These are phyloP conservation scores for Jacaranda mimosifolia DNA, from an alignment of 257 asterid genomes.

Conservation along the genomic window DNA sequence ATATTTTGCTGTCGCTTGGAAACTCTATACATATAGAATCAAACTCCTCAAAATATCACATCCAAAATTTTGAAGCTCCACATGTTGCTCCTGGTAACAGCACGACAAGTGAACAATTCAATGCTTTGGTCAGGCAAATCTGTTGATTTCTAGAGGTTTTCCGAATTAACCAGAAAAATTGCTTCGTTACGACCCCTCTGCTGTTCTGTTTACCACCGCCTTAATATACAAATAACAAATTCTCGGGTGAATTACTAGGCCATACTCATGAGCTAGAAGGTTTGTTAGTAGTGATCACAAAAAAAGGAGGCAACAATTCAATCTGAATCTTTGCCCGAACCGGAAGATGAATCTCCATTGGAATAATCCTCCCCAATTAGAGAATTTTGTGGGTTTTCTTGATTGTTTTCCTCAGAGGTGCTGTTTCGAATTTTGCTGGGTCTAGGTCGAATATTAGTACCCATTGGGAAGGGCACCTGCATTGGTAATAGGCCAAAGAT, in stretches of 20 bases:
- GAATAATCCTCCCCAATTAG: constrained; percentile 60
- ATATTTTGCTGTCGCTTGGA: constrained; percentile 45
- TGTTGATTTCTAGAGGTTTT: constrained; percentile 44
- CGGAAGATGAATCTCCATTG: constrained; percentile 69
- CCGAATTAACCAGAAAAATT: constrained; percentile 45
- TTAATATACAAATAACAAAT: constrained; percentile 75
- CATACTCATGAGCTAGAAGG: constrained; percentile 55
- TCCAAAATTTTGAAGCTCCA: constrained; percentile 88
- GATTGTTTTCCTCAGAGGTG: constrained; percentile 70
- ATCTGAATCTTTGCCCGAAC: constrained; percentile 75
- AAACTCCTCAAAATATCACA: constrained; percentile 45
- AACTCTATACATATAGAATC: constrained; percentile 50
- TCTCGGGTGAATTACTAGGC: constrained; percentile 53
- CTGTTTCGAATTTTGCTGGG: constrained; percentile 66
- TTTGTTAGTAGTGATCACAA: constrained; percentile 53
- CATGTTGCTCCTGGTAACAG: constrained; percentile 48
- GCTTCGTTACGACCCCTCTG: constrained; percentile 41
- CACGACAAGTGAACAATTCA: constrained; percentile 41
- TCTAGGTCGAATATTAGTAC: constrained; percentile 80
- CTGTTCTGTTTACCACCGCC: constrained; percentile 51
- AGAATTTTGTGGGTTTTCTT: constrained; percentile 52
- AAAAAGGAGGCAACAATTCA: constrained; percentile 55
- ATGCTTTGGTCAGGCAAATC: constrained; percentile 50
- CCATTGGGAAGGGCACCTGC: constrained; percentile 99
- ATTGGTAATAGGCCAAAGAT: background rate